Evolutionary conservation across 768 basidiomycete species (phyloP).

Genomic region (Suillus sp.): DNA sequence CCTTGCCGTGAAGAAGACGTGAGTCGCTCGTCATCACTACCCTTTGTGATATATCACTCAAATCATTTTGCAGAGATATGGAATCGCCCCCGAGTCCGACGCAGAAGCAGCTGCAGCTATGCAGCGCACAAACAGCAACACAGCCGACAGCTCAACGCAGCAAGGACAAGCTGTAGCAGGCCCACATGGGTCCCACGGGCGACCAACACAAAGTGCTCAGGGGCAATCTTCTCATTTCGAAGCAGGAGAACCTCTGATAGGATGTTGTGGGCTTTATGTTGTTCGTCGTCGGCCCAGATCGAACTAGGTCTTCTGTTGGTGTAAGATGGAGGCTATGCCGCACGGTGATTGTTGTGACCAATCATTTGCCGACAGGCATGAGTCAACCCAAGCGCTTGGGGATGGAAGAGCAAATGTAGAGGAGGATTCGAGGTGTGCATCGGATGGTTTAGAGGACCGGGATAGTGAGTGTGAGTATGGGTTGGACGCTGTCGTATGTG

Average conservation of each 20-base stretch:
- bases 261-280: neutral
- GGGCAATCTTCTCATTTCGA: neutral
- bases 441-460: no score
- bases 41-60: neutral
- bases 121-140: neutral
- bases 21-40: neutral
- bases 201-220: neutral
- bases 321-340: no score
- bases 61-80: neutral
- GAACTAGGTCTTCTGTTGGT: neutral
- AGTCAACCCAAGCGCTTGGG: no score
- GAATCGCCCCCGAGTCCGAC: neutral
- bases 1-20: neutral
- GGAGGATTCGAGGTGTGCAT: no score
- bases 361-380: no score
- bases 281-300: neutral
- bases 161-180: neutral
- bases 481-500: no score
- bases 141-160: neutral
- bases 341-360: no score
- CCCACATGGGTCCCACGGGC: neutral
- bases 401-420: no score
- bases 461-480: no score
- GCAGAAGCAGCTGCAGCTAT: neutral
- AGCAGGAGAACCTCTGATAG: neutral